Percentiles rank a stretch among this genome's conserved stretches.
phyloP scores from a whole-genome alignment of 257 asterid genomes.

The Nicotiana knightiana region DNA sequence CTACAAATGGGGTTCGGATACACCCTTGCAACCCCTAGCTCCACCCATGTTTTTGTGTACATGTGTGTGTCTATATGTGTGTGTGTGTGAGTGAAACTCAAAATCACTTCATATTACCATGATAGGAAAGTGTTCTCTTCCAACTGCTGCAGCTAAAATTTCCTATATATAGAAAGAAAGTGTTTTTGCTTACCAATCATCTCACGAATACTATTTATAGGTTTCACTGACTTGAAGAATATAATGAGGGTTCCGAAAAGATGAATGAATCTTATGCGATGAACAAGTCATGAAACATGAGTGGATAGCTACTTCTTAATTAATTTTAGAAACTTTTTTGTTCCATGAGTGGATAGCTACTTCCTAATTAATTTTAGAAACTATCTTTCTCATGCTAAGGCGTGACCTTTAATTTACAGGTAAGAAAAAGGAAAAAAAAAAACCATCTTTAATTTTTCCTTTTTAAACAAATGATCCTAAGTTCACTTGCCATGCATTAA shows the following conservation, averaged over 20 bases:
- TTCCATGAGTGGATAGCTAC: slow-evolving; percentile 4
- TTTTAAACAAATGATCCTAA: slow-evolving; percentile 3
- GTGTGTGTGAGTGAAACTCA: background rate
- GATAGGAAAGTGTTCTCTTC: background rate
- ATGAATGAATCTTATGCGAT: background rate
- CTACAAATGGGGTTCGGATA: too few relatives aligned
- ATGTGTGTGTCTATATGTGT: background rate
- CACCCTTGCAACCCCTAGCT: too few relatives aligned
- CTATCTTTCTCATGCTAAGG: slow-evolving; percentile 15
- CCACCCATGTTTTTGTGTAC: background rate
- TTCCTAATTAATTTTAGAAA: background rate
- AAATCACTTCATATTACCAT: background rate
- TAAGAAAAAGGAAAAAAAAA: background rate
- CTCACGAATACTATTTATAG: background rate
- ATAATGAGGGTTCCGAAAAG: background rate
- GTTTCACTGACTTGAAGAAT: background rate
- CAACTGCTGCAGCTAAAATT: background rate
- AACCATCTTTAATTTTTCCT: background rate
- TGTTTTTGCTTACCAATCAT: background rate
- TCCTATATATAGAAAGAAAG: background rate
- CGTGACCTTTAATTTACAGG: slow-evolving; percentile 20
- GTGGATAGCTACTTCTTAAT: slow-evolving; percentile 10
- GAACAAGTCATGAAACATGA: slow-evolving; percentile 15
- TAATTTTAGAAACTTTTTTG: background rate
- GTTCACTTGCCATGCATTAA: slow-evolving; percentile 27